Evolutionary conservation across 164 flowering plant genomes (phyloP), one percentile per base, ranked within the genome.

Genomic region (Umbellularia californica): DNA sequence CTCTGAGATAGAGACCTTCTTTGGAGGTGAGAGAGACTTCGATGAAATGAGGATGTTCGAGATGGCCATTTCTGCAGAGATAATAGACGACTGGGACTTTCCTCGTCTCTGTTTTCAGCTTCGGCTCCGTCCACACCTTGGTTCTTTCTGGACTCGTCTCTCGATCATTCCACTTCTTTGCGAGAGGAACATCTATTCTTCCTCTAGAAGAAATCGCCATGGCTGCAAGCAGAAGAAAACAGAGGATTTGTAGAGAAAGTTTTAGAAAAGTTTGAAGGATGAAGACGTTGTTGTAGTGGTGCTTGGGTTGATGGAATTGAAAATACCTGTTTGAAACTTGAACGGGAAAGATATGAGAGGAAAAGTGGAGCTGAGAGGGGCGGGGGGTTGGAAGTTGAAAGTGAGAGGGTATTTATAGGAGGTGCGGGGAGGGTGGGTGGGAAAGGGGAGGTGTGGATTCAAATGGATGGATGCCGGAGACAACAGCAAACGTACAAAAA

Each of bases 121-220:
- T 20, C 25, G 58, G 47, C 22, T 47, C 64, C 30, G 73, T 75
- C 86, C 86, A 82, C 33, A 84, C 81, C 65, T 50, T 81, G 20
- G 83, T 84, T 69, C 84, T 77, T 69, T 82, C 83, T 3, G 84
- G 84, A 63, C 81, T 82, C 24, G 74, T 69, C 20, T 81, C 81
- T 65, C 67, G 74, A 63, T 74, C 74, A 15, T 71, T 80, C 70
- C 64, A 75, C 50, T 77, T 81, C 41, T 69, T 77, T 63, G 78
- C 74, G 27, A 80, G 35, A 41, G 35, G 72, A 50, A 65, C 60
- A 58, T 81, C 84, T 30, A 74, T 65, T 74, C 77, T 82, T 60
- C 74, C 71, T 79, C 82, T 69, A 14, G 84, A 75, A 74, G 76
- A 74, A 13, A 63, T 63, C 66, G 27, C 64, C 52, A 87, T 25